Evolutionary conservation across 306 rosid genomes (phyloP).

Genomic region (Cotoneaster glaucophyllus): DNA sequence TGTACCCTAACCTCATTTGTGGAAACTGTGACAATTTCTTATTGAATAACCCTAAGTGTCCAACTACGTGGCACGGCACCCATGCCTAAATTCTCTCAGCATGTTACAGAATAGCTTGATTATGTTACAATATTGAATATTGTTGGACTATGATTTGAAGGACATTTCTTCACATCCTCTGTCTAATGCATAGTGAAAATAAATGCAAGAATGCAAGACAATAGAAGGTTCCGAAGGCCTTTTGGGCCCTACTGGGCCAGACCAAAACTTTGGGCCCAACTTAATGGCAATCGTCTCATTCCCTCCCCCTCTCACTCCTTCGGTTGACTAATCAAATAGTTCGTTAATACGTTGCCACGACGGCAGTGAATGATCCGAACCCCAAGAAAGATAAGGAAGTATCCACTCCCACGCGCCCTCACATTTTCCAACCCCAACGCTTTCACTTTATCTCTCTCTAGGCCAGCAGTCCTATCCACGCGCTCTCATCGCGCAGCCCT

Average conservation of each 20-base stretch:
- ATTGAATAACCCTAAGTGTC: too few relatives aligned
- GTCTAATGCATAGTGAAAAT: too few relatives aligned
- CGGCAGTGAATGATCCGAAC: background rate
- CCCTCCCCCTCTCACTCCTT: background rate
- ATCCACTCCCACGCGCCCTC: background rate
- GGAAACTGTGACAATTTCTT: too few relatives aligned
- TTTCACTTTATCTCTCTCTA: background rate
- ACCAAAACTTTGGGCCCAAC: background rate
- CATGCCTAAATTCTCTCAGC: too few relatives aligned
- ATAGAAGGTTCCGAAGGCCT: background rate
- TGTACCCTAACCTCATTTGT: too few relatives aligned
- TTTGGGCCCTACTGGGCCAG: background rate
- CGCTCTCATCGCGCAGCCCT: background rate
- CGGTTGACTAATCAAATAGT: background rate
- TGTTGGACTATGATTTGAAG: too few relatives aligned
- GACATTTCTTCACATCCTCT: too few relatives aligned
- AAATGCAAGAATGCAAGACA: too few relatives aligned
- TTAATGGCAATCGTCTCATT: background rate
- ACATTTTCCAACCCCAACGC: background rate
- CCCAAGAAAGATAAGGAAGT: slow-evolving; percentile 8
- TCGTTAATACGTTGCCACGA: slow-evolving; percentile 8
- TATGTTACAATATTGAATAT: too few relatives aligned
- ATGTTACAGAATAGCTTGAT: too few relatives aligned
- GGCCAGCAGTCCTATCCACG: background rate
- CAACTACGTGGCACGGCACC: too few relatives aligned